Evolutionary conservation across 495 filamentous ascomycete species (phyloP), one percentile per base, ranked within the genome.

Genomic region (Aeminium ludgeri): DNA sequence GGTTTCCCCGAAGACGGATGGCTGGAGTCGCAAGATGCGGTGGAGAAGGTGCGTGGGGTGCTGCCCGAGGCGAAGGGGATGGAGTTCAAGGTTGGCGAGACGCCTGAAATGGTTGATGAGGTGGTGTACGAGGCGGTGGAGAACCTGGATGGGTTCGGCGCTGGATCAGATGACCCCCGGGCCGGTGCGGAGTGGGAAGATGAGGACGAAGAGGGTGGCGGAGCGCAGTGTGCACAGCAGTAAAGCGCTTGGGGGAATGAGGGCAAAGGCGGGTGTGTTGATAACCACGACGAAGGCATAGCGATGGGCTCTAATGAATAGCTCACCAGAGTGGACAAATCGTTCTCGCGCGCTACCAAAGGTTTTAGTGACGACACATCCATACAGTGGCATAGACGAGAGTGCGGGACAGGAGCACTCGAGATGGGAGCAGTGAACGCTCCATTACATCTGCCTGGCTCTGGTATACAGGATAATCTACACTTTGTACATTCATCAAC

Each of bases 1-100:
- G 74, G 83, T 33, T 96, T 96, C 65, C 89, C 89, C 18, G 74
- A 84, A 39, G 69, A 82, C 52, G 78, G 74, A 16, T 96, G 85
- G 85, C 67, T 80, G 33, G 69, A 78, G 38, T 70, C 78, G 37
- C 70, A 80, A 1, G 69, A 65, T 11, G 66, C 72, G 5, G 64
- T 86, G 42, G 68, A 73, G 38, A 71, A 71, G 36, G 67, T 96
- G 38, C 61, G 69, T 51, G 78, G 80, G 48, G 60, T 91, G 10
- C 68, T 97, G 10, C 89, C 89, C 20, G 65, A 66, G 44, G 43
- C 54, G 10, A 51, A 51, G 13, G 44, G 44, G 15, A 38, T 38
- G 16, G 54, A 55, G 16, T 68, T 74, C 2, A 63, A 55, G 5
- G 56, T 63, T 1, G 65, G 64, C 13, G 35, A 50, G 34, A 79